Conservation (phyloP, 164 flowering plant genomes). For the Berberis thunbergii region DNA sequence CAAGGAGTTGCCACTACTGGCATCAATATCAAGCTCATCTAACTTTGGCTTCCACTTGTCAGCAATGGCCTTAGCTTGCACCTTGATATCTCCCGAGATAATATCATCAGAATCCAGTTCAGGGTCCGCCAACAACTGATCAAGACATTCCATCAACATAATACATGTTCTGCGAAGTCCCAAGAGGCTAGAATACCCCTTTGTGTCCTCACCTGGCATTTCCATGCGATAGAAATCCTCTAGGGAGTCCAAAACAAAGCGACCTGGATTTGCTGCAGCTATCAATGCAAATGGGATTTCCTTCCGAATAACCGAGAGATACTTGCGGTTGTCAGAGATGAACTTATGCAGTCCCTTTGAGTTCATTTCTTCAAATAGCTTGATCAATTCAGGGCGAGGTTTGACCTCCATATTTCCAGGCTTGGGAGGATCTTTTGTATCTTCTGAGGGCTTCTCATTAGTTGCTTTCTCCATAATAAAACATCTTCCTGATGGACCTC, state of each 20-base stretch:
- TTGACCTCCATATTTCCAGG: constrained; percentile 30
- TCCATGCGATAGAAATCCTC: constrained; percentile 62
- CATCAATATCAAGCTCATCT: constrained; percentile 70
- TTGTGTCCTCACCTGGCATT: constrained; percentile 39
- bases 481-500: constrained; percentile 20
- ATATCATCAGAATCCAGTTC: constrained; percentile 23
- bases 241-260: constrained; percentile 63
- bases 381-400: constrained; percentile 57
- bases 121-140: constrained; percentile 29
- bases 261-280: constrained; percentile 63
- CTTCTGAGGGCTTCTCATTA: constrained; percentile 28
- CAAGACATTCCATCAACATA: constrained; percentile 92
- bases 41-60: constrained; percentile 89
- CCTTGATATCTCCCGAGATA: constrained; percentile 50
- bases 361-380: constrained; percentile 76
- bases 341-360: constrained; percentile 77
- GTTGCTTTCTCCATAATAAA: constrained; percentile 40
- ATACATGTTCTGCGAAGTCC: constrained; percentile 88
- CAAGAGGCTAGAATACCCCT: constrained; percentile 65
- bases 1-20: constrained; percentile 82
- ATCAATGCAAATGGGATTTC: constrained; percentile 77
- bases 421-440: constrained; percentile 18
- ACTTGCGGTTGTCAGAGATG: constrained; percentile 90
- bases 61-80: constrained; percentile 66
- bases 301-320: constrained; percentile 67